phyloP scores from a whole-genome alignment of 495 filamentous ascomycete genomes.

The Letharia lupina region DNA sequence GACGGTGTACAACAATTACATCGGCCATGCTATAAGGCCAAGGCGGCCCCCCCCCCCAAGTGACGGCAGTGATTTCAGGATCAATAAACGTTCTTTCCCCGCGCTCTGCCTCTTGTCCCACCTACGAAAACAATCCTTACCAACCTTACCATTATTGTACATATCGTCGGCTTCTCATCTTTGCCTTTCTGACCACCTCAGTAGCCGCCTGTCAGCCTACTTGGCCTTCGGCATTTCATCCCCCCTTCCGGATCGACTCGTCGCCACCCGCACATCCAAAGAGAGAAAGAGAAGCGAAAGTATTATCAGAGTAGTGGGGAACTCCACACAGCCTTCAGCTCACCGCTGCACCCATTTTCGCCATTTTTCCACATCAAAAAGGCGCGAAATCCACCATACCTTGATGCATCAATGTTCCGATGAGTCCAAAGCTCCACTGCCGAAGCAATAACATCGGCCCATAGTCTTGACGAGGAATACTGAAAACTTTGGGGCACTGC shows the following conservation, averaged over 20 bases:
- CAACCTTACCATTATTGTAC: background rate
- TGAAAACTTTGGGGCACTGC: conserved; percentile 3
- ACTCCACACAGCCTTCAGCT: background rate
- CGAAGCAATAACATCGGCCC: conserved; percentile 1
- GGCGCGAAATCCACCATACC: background rate
- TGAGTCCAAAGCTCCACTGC: conserved; percentile 6
- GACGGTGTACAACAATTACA: background rate
- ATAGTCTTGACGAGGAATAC: conserved; percentile 8
- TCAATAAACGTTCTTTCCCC: conserved; percentile 8
- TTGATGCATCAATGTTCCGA: background rate
- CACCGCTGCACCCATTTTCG: background rate
- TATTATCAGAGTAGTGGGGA: background rate
- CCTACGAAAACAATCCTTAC: background rate
- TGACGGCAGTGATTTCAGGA: background rate
- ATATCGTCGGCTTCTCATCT: background rate
- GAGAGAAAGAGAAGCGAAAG: background rate
- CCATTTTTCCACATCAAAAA: background rate
- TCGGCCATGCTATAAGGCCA: background rate
- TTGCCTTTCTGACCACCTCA: background rate
- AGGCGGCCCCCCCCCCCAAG: too few relatives aligned
- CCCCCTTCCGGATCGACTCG: conserved; percentile 1
- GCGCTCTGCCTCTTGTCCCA: background rate
- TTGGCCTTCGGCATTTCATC: background rate
- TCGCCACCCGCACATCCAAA: background rate
- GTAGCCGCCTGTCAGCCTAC: conserved; percentile 6